Base-by-base conservation (phyloP, 2,329 filamentous ascomycete species). In the Hymenoscyphus occultus region DNA sequence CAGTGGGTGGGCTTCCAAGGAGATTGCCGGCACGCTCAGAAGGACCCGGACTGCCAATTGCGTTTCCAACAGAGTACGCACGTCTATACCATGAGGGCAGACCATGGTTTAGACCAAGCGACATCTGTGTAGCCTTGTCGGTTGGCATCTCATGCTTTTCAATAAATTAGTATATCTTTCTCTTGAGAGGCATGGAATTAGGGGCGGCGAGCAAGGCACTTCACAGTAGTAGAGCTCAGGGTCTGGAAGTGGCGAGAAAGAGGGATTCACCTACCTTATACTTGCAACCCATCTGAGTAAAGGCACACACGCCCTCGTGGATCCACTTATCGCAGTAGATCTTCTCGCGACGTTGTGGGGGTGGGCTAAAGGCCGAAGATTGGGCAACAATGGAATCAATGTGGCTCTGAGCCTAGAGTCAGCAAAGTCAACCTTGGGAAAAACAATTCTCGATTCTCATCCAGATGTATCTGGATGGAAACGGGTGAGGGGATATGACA, bases 241-340 rank as follows among this genome's bases (percentile, higher is more conserved):
- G 35, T 10, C 35, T 35, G 35, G 9, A 35, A 4, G 9, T 6
- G 35, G 35, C 6, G 9, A 35, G 9, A 35, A 35, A 6, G 35
- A 35, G 35, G 5, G 9, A 10, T 35, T 35, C 35, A 7, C 35
- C 5, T 35, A 35, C 35, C 35, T 35, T 94, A 81, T 88, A 97
- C 69, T 89, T 87, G 79, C 93, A 97, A 0, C 93, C 93, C 73
- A 93, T 89, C 75, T 96, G 91, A 3, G 85, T 88, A 76, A 92
- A 97, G 67, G 90, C 90, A 75, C 93, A 97, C 56, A 91, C 86
- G 22, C 92, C 93, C 65, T 90, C 89, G 71, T 91, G 88, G 63
- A 97, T 89, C 93, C 93, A 97, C 77, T 94, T 92, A 65, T 92
- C 91, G 78, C 93, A 97, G 77, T 90, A 96, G 31, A 90, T 80